Evolutionary conservation across 2,329 filamentous ascomycete genomes (phyloP), one percentile per base, ranked within the genome.

Genomic region (Penicillium sp.): DNA sequence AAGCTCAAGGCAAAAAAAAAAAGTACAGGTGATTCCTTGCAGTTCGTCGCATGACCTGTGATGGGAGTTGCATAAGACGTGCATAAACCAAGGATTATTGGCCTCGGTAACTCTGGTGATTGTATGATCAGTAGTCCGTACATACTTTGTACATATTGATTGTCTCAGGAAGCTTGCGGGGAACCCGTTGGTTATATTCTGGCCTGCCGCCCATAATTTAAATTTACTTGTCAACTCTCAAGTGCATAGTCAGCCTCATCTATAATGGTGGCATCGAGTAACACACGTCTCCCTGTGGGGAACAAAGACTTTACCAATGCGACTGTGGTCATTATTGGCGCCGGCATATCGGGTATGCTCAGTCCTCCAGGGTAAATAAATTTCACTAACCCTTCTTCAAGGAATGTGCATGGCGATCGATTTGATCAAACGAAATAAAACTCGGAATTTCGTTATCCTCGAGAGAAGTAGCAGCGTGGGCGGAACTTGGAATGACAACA

Each of bases 361-460:
- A 25, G 37, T 23, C 5, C 31, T 6, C 40, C 48, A 25, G 2
- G 23, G 12, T 21, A 19, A 29, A 19, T n/a, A 38, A 41, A 56
- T 45, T 55, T 40, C 15, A 25, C 59, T 54, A 29, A 57, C 41
- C 8, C 6, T 23, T 21, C 15, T 10, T 43, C 1, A 15, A 73
- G 82, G 82, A 33, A 78, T 85, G 67, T 84, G 82, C 62, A 81
- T 80, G 67, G 83, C 82, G 15, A 85, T 86, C 57, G 81, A 85
- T 54, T 73, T 86, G 41, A 78, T 86, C 63, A 82, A 62, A 25
- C 54, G 56, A 12, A 66, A 66, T 29, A 55, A 64, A 19, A 64
- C 59, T 19, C 60, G 45, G 8, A 64, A 66, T 29, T 66, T 66
- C n/a, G 46, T 66, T n/a, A 65, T 66, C 7, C 49, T 66, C 0